Evolutionary conservation across 2,329 filamentous ascomycete species (phyloP).

Genomic region (Tolypocladium endophyticum): DNA sequence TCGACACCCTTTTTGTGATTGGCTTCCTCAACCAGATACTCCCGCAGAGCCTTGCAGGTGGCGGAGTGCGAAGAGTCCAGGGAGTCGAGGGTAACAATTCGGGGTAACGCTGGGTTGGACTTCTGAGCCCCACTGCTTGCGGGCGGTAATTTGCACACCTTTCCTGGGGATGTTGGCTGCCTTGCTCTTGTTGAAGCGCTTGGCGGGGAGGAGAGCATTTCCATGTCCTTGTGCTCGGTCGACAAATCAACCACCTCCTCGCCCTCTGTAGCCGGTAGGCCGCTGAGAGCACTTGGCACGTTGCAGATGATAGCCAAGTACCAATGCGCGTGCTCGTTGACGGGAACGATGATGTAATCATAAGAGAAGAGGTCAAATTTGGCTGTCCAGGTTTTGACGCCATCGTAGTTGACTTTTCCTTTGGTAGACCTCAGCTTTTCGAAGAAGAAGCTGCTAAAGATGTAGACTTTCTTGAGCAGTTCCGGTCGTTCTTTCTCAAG

Average conservation of each 20-base stretch:
- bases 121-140: constrained; percentile 10
- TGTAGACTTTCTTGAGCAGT: constrained; percentile 58
- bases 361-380: constrained; percentile 75
- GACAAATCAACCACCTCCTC: constrained; percentile 4
- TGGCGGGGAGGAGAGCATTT: not conserved
- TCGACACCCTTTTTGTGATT: constrained; percentile 43
- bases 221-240: not conserved
- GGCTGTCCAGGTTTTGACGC: constrained; percentile 79
- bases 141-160: constrained; percentile 5
- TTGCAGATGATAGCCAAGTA: constrained; percentile 95
- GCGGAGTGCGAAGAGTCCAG: constrained; percentile 53
- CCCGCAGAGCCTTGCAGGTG: constrained; percentile 58
- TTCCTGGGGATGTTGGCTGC: not conserved
- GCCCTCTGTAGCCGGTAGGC: constrained; percentile 6
- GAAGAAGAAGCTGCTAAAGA: constrained; percentile 92
- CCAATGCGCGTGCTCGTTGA: constrained; percentile 85
- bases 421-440: constrained; percentile 57
- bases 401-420: constrained; percentile 67
- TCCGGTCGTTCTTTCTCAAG: constrained; percentile 44
- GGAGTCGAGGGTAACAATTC: constrained; percentile 83
- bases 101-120: constrained; percentile 41
- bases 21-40: constrained; percentile 69
- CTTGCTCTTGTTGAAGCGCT: not conserved
- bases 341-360: constrained; percentile 84
- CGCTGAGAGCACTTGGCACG: constrained; percentile 48